Conservation (phyloP, 169 alveolate genomes). For the Plasmodium inui region DNA sequence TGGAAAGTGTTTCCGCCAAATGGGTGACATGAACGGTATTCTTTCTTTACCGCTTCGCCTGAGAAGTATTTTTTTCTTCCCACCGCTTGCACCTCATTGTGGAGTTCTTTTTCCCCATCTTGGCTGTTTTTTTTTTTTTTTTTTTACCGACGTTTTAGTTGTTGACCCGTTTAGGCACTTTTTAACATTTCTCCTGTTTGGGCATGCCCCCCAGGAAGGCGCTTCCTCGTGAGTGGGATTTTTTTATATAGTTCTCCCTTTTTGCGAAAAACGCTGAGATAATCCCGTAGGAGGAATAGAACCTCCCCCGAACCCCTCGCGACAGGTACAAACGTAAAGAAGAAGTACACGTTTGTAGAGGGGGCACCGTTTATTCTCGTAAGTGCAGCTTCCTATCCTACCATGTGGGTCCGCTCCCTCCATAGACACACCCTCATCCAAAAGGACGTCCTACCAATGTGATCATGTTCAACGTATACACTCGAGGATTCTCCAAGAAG, state of each 20-base stretch:
- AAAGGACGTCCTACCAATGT: neutral
- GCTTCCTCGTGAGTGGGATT: neutral
- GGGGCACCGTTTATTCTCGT: neutral
- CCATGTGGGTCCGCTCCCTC: neutral
- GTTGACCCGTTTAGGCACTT: neutral
- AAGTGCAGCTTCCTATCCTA: neutral
- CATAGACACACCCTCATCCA: neutral
- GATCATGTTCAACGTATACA: slow-evolving; percentile 46
- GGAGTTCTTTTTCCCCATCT: neutral
- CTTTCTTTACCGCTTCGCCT: neutral
- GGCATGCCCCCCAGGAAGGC: neutral
- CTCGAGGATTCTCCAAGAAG: slow-evolving; percentile 68
- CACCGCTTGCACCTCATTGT: too few species aligned
- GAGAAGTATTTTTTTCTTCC: too few species aligned
- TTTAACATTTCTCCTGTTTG: neutral
- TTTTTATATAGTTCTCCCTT: neutral
- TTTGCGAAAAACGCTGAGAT: neutral
- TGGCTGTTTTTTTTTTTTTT: neutral
- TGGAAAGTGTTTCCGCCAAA: neutral
- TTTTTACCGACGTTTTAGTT: neutral
- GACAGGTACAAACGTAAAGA: neutral
- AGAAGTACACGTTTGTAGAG: neutral
- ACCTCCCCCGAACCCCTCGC: neutral
- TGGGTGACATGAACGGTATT: neutral
- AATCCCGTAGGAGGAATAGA: neutral